These are phyloP conservation scores for Amanita molliuscula DNA, from an alignment of 768 basidiomycete species.

Conservation along the genomic window DNA sequence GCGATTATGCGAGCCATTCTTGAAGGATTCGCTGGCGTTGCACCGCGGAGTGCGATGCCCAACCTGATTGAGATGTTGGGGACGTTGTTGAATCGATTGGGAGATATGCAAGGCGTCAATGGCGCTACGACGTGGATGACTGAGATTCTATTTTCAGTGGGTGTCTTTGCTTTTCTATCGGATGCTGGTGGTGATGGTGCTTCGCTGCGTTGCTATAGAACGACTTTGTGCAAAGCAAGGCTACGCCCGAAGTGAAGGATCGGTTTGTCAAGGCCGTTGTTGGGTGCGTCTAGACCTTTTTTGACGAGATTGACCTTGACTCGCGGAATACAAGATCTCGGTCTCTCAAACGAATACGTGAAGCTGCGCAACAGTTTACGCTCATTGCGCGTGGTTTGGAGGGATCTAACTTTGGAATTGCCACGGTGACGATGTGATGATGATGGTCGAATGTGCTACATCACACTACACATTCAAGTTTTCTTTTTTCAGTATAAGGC, in stretches of 20 bases:
- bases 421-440: conserved; percentile 45
- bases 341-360: conserved; percentile 62
- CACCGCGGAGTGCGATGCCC: conserved; percentile 72
- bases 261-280: conserved; percentile 65
- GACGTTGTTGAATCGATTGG: conserved; percentile 44
- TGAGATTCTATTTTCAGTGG: conserved; percentile 57
- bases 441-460: no score
- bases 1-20: conserved; percentile 65
- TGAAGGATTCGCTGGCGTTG: conserved; percentile 72
- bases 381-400: conserved; percentile 78
- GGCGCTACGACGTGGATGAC: conserved; percentile 56
- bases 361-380: conserved; percentile 83
- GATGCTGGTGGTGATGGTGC: not conserved
- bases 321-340: conserved; percentile 40
- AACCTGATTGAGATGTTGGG: conserved; percentile 81
- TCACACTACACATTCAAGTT: no score
- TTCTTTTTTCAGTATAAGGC: no score
- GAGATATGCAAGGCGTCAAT: conserved; percentile 19
- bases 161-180: not conserved
- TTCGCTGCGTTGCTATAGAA: conserved; percentile 29
- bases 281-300: conserved; percentile 32
- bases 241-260: conserved; percentile 65
- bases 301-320: not conserved
- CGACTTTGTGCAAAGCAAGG: conserved; percentile 66
- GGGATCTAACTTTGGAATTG: conserved; percentile 79